Conservation (phyloP, 2,329 filamentous ascomycete species). For the Fusarium phyllophilum region DNA sequence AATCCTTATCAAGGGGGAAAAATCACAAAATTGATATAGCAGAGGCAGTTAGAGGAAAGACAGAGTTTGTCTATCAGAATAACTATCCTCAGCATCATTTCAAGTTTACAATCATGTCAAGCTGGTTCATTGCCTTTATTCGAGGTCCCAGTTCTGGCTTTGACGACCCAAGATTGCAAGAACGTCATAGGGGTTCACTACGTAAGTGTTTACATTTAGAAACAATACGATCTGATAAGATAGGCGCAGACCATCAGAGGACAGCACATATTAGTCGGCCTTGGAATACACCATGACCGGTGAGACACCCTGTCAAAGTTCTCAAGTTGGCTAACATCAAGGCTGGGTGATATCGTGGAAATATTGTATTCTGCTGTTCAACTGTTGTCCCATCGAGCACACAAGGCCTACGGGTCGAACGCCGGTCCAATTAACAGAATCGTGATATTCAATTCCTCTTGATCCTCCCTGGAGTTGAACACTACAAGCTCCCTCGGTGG, state of each 20-base stretch:
- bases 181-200: not conserved
- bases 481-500: not conserved
- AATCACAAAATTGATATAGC: not conserved
- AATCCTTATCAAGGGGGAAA: not conserved
- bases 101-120: too few relatives aligned
- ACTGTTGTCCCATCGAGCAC: not conserved
- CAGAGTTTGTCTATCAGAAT: too few relatives aligned
- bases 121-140: not conserved
- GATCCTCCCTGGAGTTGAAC: not conserved
- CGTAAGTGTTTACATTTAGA: not conserved
- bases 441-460: not conserved
- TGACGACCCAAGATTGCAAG: not conserved
- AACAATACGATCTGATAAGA: not conserved
- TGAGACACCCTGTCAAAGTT: not conserved
- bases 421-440: not conserved
- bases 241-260: not conserved
- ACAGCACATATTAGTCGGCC: too few relatives aligned
- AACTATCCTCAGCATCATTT: too few relatives aligned
- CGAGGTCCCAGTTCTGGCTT: not conserved
- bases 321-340: not conserved
- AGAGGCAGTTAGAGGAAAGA: too few relatives aligned
- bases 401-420: not conserved
- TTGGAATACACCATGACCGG: too few relatives aligned
- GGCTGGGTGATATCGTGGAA: not conserved
- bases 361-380: not conserved